These are phyloP conservation scores for Pilaira anomala DNA, from an alignment of 192 early-diverging fungal species.

Conservation along the genomic window DNA sequence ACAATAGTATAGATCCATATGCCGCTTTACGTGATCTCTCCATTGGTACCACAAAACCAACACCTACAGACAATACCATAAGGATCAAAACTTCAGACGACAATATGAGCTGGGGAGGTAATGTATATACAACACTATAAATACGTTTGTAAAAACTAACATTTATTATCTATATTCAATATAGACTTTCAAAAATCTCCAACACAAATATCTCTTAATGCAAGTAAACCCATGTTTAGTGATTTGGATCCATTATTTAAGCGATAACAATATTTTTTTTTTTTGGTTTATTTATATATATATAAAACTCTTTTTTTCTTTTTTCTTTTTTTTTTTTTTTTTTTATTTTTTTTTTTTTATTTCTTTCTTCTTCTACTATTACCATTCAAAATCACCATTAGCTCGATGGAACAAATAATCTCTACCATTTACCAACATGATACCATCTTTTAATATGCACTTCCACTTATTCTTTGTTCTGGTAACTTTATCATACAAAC, in stretches of 20 bases:
- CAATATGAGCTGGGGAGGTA: neutral
- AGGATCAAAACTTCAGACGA: neutral
- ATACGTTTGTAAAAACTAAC: neutral
- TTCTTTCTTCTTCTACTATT: no score
- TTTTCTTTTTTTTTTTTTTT: no score
- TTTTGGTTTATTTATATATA: no score
- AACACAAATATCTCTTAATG: neutral
- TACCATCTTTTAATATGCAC: slow-evolving; percentile 91
- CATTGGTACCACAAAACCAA: neutral
- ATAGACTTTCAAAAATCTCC: neutral
- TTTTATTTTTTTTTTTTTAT: no score
- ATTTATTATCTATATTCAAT: no score
- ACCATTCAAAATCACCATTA: slow-evolving; percentile 98
- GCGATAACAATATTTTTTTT: neutral
- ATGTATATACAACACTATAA: neutral
- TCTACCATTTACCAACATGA: slow-evolving; percentile 90
- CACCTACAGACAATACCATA: neutral
- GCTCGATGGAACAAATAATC: slow-evolving; percentile 95
- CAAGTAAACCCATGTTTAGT: neutral
- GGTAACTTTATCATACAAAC: slow-evolving; percentile 79
- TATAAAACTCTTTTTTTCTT: no score
- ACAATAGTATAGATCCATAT: slow-evolving; percentile 7
- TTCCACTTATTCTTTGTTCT: slow-evolving; percentile 99
- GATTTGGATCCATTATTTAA: neutral
- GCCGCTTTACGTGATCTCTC: slow-evolving; percentile 12